Evolutionary conservation across 202 grass and related monocot species (phyloP), one percentile per base, ranked within the genome.

Genomic region (Digitaria exilis): DNA sequence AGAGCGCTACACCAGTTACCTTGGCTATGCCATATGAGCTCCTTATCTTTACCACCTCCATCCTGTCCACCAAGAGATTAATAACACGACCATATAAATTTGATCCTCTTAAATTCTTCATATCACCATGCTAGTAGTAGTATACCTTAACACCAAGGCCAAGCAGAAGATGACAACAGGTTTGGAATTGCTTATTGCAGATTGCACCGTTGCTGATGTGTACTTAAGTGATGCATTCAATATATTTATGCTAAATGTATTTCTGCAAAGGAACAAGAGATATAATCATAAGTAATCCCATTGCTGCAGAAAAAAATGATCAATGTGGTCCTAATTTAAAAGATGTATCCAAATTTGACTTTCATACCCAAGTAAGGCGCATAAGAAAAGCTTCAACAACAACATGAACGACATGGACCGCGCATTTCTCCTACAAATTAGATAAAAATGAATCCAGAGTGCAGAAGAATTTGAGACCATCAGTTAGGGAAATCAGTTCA

Each of bases 41-140:
- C 43, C 14, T 90, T 78, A 82, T n/a, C 37, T 87, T 90, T 19
- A 92, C 75, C 4, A 21, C 73, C 4, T 95, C 93, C 87, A 95
- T 90, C 79, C 90, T 65, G 7, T 2, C 0, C 14, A 19, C n/a
- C n/a, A n/a, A n/a, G 61, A 11, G 17, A 32, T 32, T 34, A 19
- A 19, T 0, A 9, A 64, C 18, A 30, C 30, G 18, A 26, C 2
- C 28, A 5, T 34, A 29, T 29, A 6, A 6, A 2, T 60, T 60
- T 60, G n/a, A n/a, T n/a, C n/a, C 9, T 58, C 4, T 34, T 34
- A 34, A 34, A 4, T 34, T 34, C 24, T n/a, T n/a, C n/a, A n/a
- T n/a, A n/a, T n/a, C n/a, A n/a, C n/a, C n/a, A n/a, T n/a, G n/a
- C n/a, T 59, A 5, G 24, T 28, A 28, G 11, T 6, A 1, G 11